A percentile compares a stretch with the other conserved stretches of the same genome.
These are phyloP conservation scores for Eucalyptus marginata DNA, from an alignment of 345 rosid species.

Conservation along the genomic window DNA sequence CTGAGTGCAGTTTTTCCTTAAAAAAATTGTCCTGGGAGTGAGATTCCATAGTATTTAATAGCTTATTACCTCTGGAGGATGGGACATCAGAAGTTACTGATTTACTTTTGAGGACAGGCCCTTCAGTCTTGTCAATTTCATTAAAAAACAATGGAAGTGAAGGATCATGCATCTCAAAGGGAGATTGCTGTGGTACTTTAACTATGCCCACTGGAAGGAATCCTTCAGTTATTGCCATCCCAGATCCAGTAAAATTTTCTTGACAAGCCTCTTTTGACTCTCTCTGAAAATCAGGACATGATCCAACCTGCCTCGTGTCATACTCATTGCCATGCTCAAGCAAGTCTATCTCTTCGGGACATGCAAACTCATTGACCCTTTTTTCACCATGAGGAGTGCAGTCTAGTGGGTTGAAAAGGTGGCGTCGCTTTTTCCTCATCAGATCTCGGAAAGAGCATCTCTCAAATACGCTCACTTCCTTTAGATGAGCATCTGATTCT, in stretches of 20 bases:
- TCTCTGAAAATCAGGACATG: background rate
- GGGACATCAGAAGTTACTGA: conserved; percentile 6
- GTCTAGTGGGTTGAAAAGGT: conserved; percentile 23
- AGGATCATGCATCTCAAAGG: conserved; percentile 13
- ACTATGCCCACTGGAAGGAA: background rate
- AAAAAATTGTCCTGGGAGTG: conserved; percentile 1
- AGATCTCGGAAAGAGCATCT: conserved; percentile 69
- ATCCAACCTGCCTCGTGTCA: background rate
- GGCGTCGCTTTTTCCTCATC: conserved; percentile 71
- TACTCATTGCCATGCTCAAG: background rate
- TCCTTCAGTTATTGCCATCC: background rate
- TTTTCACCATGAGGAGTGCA: conserved; percentile 1
- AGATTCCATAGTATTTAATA: background rate
- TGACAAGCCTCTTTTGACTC: background rate
- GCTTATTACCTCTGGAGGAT: background rate
- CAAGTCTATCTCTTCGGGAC: conserved; percentile 16
- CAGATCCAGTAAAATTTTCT: background rate
- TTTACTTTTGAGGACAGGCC: conserved; percentile 4
- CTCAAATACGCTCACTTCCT: conserved; percentile 13
- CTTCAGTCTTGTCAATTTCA: conserved; percentile 10
- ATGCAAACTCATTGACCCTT: background rate
- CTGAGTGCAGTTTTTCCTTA: conserved; percentile 12
- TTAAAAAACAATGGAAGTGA: conserved; percentile 6
- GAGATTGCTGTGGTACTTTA: background rate
- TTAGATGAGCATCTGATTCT: conserved; percentile 7